phyloP scores from a whole-genome alignment of 371 early-diverging fungal genomes.

The Zancudomyces culisetae region DNA sequence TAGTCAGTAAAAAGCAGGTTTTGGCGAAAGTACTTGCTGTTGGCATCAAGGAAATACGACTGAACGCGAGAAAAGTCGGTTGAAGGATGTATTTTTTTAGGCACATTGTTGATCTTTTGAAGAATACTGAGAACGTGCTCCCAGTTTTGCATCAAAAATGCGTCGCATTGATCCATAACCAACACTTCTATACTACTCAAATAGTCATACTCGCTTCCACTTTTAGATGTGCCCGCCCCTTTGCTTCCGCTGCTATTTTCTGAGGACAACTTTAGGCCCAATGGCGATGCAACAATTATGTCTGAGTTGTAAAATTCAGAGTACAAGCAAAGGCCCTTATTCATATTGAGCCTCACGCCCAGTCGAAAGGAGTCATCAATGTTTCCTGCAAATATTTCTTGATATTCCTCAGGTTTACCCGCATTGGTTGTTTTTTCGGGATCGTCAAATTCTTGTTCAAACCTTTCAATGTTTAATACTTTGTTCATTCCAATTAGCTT shows the following conservation, averaged over 20 bases:
- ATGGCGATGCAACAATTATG: slow-evolving; percentile 78
- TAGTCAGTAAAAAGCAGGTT: slow-evolving; percentile 61
- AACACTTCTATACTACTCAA: slow-evolving; percentile 80
- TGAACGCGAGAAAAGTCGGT: slow-evolving; percentile 88
- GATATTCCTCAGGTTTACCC: slow-evolving; percentile 62
- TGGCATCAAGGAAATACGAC: slow-evolving; percentile 67
- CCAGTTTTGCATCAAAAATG: slow-evolving; percentile 94
- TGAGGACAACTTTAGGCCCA: slow-evolving; percentile 74
- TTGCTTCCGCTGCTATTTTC: slow-evolving; percentile 14
- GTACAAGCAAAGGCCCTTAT: slow-evolving; percentile 72
- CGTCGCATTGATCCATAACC: slow-evolving; percentile 68
- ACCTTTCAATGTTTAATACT: slow-evolving; percentile 52
- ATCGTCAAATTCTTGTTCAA: slow-evolving; percentile 52
- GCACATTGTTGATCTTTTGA: slow-evolving; percentile 70
- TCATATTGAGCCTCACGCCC: slow-evolving; percentile 68
- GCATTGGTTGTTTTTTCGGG: slow-evolving; percentile 28
- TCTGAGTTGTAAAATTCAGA: slow-evolving; percentile 75
- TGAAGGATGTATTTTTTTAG: slow-evolving; percentile 66
- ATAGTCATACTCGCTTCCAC: slow-evolving; percentile 77
- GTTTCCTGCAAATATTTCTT: slow-evolving; percentile 75
- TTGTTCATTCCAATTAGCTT: slow-evolving; percentile 60
- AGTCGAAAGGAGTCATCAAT: slow-evolving; percentile 91
- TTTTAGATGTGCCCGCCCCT: slow-evolving; percentile 34
- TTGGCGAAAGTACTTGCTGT: slow-evolving; percentile 69
- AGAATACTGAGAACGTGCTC: no score